Evolutionary conservation across 2,329 filamentous ascomycete genomes (phyloP).

Genomic region (Stemphylium beticola): DNA sequence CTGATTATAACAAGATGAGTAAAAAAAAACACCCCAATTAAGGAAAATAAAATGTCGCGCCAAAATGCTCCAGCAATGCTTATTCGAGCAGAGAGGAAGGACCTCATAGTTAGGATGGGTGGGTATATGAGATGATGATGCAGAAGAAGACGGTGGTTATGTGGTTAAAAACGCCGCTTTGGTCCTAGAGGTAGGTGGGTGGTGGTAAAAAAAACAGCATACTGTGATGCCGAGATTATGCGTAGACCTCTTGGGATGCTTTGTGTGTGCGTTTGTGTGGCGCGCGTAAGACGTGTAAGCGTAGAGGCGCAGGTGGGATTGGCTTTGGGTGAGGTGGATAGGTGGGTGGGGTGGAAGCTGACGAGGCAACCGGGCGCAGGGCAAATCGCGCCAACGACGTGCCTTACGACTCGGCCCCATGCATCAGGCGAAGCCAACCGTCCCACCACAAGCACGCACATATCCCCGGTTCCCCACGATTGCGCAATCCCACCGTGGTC

Average conservation of each 20-base stretch:
- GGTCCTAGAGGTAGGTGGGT: too few relatives aligned
- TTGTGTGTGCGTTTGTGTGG: not conserved
- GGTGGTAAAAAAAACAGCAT: too few relatives aligned
- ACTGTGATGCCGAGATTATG: not conserved
- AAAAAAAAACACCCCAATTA: not conserved
- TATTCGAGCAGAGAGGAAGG: too few relatives aligned
- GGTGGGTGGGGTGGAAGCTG: not conserved
- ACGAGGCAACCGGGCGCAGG: slow-evolving; percentile 1
- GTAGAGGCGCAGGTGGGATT: not conserved
- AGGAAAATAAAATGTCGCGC: not conserved
- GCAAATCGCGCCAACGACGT: not conserved
- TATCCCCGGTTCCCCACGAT: not conserved
- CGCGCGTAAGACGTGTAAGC: not conserved
- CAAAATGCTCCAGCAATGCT: slow-evolving; percentile 2
- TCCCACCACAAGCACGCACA: not conserved
- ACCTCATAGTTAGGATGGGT: not conserved
- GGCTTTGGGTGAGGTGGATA: not conserved
- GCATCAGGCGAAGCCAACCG: not conserved
- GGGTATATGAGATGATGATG: not conserved
- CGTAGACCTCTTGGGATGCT: not conserved
- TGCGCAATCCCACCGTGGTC: not conserved
- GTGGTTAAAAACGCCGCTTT: not conserved
- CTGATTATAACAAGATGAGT: not conserved
- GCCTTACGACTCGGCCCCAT: not conserved
- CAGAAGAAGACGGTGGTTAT: not conserved